Evolutionary conservation across 129 eudicot species (phyloP).

Genomic region (Oenanthe sinensis): DNA sequence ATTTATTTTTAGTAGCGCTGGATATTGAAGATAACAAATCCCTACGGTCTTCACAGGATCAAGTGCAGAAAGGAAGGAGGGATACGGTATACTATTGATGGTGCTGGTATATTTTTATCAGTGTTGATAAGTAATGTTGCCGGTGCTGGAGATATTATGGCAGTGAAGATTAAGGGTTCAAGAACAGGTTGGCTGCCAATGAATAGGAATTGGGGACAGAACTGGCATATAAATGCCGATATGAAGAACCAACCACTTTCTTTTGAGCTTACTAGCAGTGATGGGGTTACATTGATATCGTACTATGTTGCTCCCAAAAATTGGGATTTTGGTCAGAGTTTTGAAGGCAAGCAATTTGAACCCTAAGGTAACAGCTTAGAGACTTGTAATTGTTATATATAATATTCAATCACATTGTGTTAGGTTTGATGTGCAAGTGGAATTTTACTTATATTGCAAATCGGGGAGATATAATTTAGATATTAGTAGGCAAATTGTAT

Average conservation of each 20-base stretch:
- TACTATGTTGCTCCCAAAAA: conserved; percentile 73
- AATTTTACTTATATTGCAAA: neutral
- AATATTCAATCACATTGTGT: conserved; percentile 1
- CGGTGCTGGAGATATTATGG: conserved; percentile 73
- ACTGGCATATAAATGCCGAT: conserved; percentile 86
- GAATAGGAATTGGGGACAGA: conserved; percentile 94
- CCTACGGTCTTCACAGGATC: conserved; percentile 36
- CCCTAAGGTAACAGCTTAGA: conserved; percentile 21
- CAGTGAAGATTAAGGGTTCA: conserved; percentile 81
- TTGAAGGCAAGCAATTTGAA: conserved; percentile 78
- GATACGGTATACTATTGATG: conserved; percentile 60
- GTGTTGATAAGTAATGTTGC: conserved; percentile 85
- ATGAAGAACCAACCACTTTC: conserved; percentile 76
- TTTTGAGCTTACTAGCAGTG: conserved; percentile 70
- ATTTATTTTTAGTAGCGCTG: neutral
- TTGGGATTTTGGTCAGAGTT: conserved; percentile 78
- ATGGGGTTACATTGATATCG: conserved; percentile 56
- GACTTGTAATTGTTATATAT: neutral
- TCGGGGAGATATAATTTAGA: neutral
- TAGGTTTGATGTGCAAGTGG: conserved; percentile 8
- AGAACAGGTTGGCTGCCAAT: conserved; percentile 95
- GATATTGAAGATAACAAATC: neutral
- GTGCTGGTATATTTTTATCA: conserved; percentile 64
- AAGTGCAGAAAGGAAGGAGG: conserved; percentile 96
- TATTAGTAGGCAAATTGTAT: neutral